Conservation (phyloP, 371 early-diverging fungal genomes). For the Mucor circinelloides region DNA sequence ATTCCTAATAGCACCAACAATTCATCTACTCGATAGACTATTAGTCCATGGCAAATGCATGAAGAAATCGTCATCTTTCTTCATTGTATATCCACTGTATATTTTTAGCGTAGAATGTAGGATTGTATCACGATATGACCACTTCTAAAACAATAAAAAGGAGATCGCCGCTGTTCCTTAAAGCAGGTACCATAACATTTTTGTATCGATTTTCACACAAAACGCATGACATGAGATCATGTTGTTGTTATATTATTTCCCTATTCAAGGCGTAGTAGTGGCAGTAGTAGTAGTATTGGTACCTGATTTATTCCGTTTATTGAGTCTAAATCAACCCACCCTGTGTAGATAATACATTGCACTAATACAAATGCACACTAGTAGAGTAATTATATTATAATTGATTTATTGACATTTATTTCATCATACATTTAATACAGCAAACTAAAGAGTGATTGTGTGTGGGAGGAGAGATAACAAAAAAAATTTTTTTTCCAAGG, state of each 20-base stretch:
- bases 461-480: neutral
- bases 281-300: neutral
- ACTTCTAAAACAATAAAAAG: neutral
- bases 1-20: neutral
- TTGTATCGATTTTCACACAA: conserved; percentile 8
- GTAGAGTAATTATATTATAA: neutral
- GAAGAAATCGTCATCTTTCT: neutral
- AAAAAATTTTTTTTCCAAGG: neutral
- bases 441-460: neutral
- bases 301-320: neutral
- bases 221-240: conserved; percentile 17
- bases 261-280: neutral
- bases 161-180: conserved; percentile 21
- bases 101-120: too few relatives aligned
- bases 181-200: conserved; percentile 12
- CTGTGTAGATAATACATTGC: neutral
- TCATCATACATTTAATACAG: neutral
- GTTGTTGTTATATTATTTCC: neutral
- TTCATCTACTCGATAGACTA: neutral
- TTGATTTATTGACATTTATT: conserved; percentile 1
- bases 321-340: neutral
- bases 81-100: neutral
- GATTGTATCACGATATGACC: neutral
- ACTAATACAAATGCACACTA: neutral
- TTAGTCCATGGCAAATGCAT: neutral